Percentiles rank a stretch among this genome's conserved stretches.
phyloP scores from a whole-genome alignment of 768 basidiomycete species.

The Nevesoporus exiguus region DNA sequence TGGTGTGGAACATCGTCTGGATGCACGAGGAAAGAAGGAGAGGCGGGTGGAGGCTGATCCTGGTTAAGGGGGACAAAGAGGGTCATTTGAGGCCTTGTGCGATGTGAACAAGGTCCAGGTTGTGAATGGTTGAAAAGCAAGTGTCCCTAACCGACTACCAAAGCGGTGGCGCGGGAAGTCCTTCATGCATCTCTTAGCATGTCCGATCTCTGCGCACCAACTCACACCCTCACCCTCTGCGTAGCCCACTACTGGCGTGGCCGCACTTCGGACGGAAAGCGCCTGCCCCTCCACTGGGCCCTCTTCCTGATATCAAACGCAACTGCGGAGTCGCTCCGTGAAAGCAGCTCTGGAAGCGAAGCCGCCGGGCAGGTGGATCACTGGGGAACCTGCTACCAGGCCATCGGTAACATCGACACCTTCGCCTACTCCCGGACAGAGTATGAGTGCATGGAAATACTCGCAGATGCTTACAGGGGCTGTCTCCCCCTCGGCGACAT shows the following conservation, averaged over 20 bases:
- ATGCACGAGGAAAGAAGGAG: constrained; percentile 53
- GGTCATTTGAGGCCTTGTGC: constrained; percentile 47
- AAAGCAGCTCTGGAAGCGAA: constrained; percentile 22
- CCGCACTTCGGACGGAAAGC: constrained; percentile 17
- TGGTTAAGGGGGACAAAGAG: constrained; percentile 59
- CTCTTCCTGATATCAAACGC: constrained; percentile 29
- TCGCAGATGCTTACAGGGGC: constrained; percentile 28
- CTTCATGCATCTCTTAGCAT: constrained; percentile 7
- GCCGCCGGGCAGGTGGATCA: constrained; percentile 25
- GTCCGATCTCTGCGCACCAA: constrained; percentile 7
- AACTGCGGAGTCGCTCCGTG: constrained; percentile 16
- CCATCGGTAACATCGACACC: constrained; percentile 29
- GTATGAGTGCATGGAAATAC: constrained; percentile 31
- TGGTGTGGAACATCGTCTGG: constrained; percentile 46
- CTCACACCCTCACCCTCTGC: constrained; percentile 24
- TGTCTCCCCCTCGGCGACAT: constrained; percentile 28
- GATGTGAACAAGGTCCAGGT: constrained; percentile 25
- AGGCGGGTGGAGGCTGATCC: constrained; percentile 42
- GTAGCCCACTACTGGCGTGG: constrained; percentile 32
- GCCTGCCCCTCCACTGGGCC: constrained; percentile 29
- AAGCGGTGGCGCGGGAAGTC: constrained; percentile 31
- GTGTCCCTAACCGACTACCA: background rate
- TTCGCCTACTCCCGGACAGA: constrained; percentile 25
- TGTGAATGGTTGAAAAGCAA: constrained; percentile 22
- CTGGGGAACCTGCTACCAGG: constrained; percentile 31